These are phyloP conservation scores for Fremontodendron californicum DNA, from an alignment of 345 rosid species.

Conservation along the genomic window DNA sequence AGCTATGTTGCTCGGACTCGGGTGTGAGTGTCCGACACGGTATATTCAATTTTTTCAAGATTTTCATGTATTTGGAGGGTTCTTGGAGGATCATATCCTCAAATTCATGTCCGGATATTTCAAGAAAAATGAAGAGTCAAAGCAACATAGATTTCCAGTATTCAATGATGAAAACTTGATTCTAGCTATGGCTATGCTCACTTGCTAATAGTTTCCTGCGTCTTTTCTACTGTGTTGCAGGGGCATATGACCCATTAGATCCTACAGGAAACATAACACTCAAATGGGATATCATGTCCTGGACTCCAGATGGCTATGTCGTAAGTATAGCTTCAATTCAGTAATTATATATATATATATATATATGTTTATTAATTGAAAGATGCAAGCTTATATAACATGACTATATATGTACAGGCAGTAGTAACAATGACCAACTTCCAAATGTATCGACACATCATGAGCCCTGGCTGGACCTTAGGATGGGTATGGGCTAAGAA, in stretches of 20 bases:
- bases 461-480: constrained; percentile 46
- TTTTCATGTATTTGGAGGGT: too few species aligned
- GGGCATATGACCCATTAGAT: constrained; percentile 44
- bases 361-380: too few species aligned
- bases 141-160: too few species aligned
- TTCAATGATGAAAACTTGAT: neutral
- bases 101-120: too few species aligned
- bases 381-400: neutral
- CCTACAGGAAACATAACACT: constrained; percentile 43
- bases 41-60: too few species aligned
- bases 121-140: too few species aligned
- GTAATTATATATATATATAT: too few species aligned
- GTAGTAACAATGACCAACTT: constrained; percentile 41
- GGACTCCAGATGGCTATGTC: constrained; percentile 48
- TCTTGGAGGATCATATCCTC: too few species aligned
- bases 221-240: constrained; percentile 8
- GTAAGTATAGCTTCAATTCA: constrained; percentile 16
- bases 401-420: constrained; percentile 29
- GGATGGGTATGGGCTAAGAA: constrained; percentile 53
- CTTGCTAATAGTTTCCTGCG: neutral
- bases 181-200: too few species aligned
- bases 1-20: too few species aligned
- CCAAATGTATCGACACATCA: constrained; percentile 47
- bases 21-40: too few species aligned
- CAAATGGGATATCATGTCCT: constrained; percentile 47